Evolutionary conservation across 225 moss, liverwort and hornwort genomes (phyloP), one percentile per base, ranked within the genome.

Genomic region (Polytrichum formosum): DNA sequence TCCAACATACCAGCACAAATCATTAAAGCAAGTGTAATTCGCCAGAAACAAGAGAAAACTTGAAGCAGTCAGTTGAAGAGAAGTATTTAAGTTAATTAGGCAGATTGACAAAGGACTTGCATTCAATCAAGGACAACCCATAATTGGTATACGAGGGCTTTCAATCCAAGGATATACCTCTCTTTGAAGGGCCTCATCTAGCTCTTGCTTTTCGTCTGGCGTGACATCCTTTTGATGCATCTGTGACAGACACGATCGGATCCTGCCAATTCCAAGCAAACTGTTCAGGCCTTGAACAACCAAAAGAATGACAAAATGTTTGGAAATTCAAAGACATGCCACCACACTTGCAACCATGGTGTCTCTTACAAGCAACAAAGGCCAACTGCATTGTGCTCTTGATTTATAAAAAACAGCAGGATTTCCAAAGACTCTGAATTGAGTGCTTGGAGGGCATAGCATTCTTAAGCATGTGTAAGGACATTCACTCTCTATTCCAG

Each of bases 121-220:
- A 46, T 46, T 16, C 4, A 0, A 46, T 46, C 46, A 46, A 46
- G 3, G 3, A 46, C 16, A 4, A 37, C 4, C 16, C 46, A 46
- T 46, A 46, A 16, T 46, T 46, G 46, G 46, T 16, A 46, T 46
- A 16, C 0, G 10, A 46, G 46, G 46, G 46, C 46, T 13, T 3
- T 46, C 13, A 16, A 46, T 46, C 4, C 13, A 46, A 46, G 35
- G 28, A 73, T 67, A 5, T 66, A 87, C 87, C 81, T 87, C 90
- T 71, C 90, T 58, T 56, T 87, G 76, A 9, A 87, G 87, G 16
- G 82, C 84, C 64, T 90, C 84, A 54, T 84, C 84, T 1, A 90
- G 75, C 67, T 90, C 90, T 68, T 78, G 84, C 74, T 63, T 79
- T 74, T 90, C 87, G 66, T 90, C 87, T 16, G 65, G 70, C 0